Evolutionary conservation across 1,139 yeast genomes (phyloP), one percentile per base, ranked within the genome.

Genomic region (Candida sanyaensis): DNA sequence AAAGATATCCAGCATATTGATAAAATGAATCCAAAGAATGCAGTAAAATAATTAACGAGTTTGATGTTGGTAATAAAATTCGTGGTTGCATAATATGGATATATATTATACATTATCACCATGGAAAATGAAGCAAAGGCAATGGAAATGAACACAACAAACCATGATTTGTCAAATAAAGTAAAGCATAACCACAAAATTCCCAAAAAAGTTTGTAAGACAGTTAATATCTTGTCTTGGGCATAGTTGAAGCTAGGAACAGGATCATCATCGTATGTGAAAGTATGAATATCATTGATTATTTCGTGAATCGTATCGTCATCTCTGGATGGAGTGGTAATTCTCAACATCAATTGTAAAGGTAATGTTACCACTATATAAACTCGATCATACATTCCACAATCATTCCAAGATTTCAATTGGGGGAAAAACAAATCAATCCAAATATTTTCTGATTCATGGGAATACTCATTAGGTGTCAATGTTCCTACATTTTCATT

Each of bases 1-100:
- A 80, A 62, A 0, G 96, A 80, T 13, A 91, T 86, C 86, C 95
- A 88, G 5, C 81, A 66, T 6, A 92, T 74, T 2, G 96, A 78
- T 11, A 84, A 66, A 0, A 80, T 52, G 58, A 93, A 92, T 0
- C 97, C 97, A 2, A 77, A 36, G 1, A 75, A 50, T 0, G 89
- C 63, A 2, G 75, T 59, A 2, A 63, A 12, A 44, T 71, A 59
- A 51, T 75, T 73, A 41, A 73, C 52, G 6, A 49, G 11, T 29
- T 52, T 57, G 11, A 51, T 49, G 24, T 48, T 39, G 13, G 45
- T 11, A 13, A 29, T 33, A 12, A 37, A 47, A 13, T 38, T 39
- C 2, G 41, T 23, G 17, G 43, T 28, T 2, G 42, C n/a, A 23
- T 34, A 31, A 2, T 11, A 11, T 23, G 52, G 51, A 41, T 56